Conservation (phyloP, 1,284 basidiomycete species). For the Irpex sp. region DNA sequence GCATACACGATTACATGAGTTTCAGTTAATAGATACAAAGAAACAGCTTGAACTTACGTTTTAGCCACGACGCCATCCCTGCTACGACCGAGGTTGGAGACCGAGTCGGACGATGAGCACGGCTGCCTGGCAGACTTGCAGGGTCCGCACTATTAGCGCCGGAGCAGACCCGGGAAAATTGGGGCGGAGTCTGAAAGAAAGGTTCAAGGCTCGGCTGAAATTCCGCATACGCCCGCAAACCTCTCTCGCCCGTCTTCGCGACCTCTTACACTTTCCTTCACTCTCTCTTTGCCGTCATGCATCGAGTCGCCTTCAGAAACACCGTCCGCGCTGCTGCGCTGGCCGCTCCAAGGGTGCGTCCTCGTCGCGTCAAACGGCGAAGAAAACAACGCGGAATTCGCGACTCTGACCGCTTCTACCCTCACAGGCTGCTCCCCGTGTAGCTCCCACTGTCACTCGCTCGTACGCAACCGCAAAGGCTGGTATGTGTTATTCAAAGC, state of each 20-base stretch:
- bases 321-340: slow-evolving; percentile 72
- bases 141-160: slow-evolving; percentile 1
- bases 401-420: slow-evolving; percentile 21
- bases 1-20: not conserved
- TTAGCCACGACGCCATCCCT: slow-evolving; percentile 27
- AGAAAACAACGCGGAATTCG: slow-evolving; percentile 2
- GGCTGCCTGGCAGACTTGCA: not conserved
- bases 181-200: slow-evolving; percentile 27
- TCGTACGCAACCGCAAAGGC: slow-evolving; percentile 98
- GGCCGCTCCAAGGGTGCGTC: slow-evolving; percentile 61
- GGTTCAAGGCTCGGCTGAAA: slow-evolving; percentile 21
- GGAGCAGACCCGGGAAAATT: slow-evolving; percentile 16
- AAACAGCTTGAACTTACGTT: slow-evolving; percentile 5
- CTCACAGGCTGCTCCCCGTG: slow-evolving; percentile 42
- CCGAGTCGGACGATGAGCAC: slow-evolving; percentile 1
- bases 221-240: slow-evolving; percentile 22
- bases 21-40: slow-evolving; percentile 17
- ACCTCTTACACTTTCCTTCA: slow-evolving; percentile 32
- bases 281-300: slow-evolving; percentile 64
- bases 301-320: slow-evolving; percentile 85
- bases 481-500: slow-evolving; percentile 52
- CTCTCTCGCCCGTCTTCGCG: slow-evolving; percentile 21
- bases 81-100: slow-evolving; percentile 11
- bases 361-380: slow-evolving; percentile 12
- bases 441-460: slow-evolving; percentile 57